Conservation (phyloP, 2,329 filamentous ascomycete species). For the Talaromyces sp. region DNA sequence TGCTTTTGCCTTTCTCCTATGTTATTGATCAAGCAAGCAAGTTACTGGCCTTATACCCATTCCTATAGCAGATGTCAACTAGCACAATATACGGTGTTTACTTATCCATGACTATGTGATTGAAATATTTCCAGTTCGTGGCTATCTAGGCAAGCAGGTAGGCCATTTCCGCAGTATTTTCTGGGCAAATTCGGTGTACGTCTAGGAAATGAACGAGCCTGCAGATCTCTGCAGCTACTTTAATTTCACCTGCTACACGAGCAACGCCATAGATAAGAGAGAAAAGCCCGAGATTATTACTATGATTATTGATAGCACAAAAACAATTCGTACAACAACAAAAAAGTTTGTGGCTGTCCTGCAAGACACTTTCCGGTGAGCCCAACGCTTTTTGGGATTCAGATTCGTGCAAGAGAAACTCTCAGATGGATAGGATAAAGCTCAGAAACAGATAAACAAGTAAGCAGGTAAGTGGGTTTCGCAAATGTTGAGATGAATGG, state of each 20-base stretch:
- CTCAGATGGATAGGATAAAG: background rate
- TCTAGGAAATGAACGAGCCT: no score
- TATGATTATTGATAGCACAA: conserved; percentile 5
- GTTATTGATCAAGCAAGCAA: background rate
- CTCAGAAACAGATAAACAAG: background rate
- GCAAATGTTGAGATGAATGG: background rate
- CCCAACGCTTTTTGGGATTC: background rate
- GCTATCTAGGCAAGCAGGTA: no score
- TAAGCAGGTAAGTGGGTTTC: background rate
- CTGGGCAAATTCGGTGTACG: no score
- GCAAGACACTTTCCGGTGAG: background rate
- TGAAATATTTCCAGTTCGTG: background rate
- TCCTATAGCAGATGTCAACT: conserved; percentile 7
- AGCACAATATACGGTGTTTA: background rate
- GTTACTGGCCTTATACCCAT: conserved; percentile 16
- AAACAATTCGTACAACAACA: background rate
- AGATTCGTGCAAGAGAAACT: background rate
- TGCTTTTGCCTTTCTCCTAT: background rate
- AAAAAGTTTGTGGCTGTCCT: background rate
- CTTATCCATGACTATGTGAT: background rate
- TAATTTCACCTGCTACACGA: background rate
- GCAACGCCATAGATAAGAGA: background rate
- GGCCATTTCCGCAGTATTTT: no score
- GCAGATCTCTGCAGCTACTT: no score
- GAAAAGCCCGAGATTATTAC: conserved; percentile 3